phyloP scores from a whole-genome alignment of 2,329 filamentous ascomycete genomes.

The Sporothrix variecibatus region DNA sequence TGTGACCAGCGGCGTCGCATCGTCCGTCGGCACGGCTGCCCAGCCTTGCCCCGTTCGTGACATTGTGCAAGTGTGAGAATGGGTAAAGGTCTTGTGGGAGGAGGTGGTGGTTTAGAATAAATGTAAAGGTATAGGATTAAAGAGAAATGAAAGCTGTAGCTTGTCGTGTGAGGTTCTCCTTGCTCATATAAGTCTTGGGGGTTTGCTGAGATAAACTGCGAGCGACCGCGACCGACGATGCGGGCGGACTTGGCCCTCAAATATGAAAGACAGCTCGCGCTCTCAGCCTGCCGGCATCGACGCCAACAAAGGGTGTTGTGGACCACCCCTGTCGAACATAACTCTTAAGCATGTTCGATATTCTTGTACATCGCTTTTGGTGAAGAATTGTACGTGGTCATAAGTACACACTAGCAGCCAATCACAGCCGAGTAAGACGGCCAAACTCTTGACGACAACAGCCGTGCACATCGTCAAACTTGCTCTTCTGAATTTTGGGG shows the following conservation, averaged over 20 bases:
- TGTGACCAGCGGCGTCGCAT: not conserved
- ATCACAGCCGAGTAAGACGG: constrained; percentile 1
- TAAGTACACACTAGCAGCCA: not conserved
- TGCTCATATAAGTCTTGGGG: not conserved
- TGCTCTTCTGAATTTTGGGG: not conserved
- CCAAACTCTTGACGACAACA: not conserved
- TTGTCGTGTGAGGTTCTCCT: not conserved
- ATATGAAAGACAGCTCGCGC: not conserved
- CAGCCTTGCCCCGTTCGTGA: constrained; percentile 2
- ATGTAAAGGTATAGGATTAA: not conserved
- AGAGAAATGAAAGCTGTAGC: not conserved
- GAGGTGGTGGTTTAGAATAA: not conserved
- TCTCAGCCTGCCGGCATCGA: not conserved
- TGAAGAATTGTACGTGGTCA: too few relatives aligned
- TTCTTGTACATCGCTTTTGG: not conserved
- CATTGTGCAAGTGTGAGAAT: not conserved
- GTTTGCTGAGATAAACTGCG: not conserved
- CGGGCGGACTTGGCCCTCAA: not conserved
- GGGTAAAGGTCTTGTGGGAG: not conserved
- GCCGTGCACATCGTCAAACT: not conserved
- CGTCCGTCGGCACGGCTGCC: not conserved
- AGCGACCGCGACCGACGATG: not conserved
- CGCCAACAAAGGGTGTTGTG: not conserved
- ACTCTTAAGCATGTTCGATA: constrained; percentile 26
- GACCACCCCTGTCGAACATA: constrained; percentile 15